phyloP scores from a whole-genome alignment of 2,329 filamentous ascomycete genomes.

The Aspergillus fumigatiaffinis region DNA sequence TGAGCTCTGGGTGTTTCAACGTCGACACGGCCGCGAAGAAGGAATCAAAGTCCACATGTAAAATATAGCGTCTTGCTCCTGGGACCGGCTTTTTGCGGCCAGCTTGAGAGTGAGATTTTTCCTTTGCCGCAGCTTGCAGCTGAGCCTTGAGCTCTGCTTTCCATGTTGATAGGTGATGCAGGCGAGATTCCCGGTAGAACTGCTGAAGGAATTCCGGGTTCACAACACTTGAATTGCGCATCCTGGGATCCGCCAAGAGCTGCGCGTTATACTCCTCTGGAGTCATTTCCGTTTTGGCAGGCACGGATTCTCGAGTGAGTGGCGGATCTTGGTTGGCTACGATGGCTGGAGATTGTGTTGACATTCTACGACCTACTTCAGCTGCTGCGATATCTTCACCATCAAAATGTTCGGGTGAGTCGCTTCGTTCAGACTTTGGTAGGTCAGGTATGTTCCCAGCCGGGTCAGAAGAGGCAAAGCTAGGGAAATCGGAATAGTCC shows the following conservation, averaged over 20 bases:
- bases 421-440: neutral
- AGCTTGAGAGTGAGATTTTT: slow-evolving; percentile 53
- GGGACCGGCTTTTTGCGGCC: slow-evolving; percentile 52
- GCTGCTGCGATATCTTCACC: neutral
- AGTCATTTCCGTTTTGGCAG: slow-evolving; percentile 55
- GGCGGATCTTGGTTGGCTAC: slow-evolving; percentile 9
- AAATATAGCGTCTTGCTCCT: slow-evolving; percentile 72
- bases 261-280: slow-evolving; percentile 90
- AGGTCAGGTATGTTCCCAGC: neutral
- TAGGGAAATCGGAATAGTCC: slow-evolving; percentile 40
- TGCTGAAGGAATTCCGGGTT: slow-evolving; percentile 93
- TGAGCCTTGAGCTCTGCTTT: slow-evolving; percentile 90
- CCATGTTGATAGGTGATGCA: slow-evolving; percentile 95
- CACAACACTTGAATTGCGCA: slow-evolving; percentile 83
- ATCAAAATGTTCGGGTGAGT: neutral
- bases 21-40: slow-evolving; percentile 95
- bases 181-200: slow-evolving; percentile 88
- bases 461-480: slow-evolving; percentile 22
- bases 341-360: neutral
- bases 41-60: slow-evolving; percentile 97
- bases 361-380: neutral
- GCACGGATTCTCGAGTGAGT: slow-evolving; percentile 17
- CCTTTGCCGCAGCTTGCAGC: slow-evolving; percentile 73
- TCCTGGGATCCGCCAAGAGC: slow-evolving; percentile 75
- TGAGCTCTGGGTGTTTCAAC: slow-evolving; percentile 70